Evolutionary conservation across 768 basidiomycete genomes (phyloP).

Genomic region (Gelatoporia subvermispora): DNA sequence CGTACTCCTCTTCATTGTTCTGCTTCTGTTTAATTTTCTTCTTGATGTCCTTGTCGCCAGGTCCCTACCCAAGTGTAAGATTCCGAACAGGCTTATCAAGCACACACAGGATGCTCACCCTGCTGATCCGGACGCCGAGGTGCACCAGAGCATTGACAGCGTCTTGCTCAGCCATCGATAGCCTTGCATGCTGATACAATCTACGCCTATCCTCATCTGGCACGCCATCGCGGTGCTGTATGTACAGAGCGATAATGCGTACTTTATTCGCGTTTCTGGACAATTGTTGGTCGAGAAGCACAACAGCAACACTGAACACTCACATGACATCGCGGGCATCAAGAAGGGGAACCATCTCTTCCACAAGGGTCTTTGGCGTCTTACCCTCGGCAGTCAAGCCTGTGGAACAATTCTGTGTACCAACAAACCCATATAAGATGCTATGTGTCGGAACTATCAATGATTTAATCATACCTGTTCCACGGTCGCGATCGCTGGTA

Average conservation of each 20-base stretch:
- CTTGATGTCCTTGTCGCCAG: constrained; percentile 73
- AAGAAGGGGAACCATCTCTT: constrained; percentile 97
- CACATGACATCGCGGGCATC: constrained; percentile 84
- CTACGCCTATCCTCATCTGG: constrained; percentile 97
- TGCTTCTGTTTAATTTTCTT: constrained; percentile 78
- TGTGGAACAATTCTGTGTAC: constrained; percentile 83
- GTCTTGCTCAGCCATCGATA: constrained; percentile 87
- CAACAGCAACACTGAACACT: constrained; percentile 19
- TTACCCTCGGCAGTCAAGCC: constrained; percentile 90
- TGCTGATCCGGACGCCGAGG: constrained; percentile 78
- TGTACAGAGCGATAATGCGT: constrained; percentile 92
- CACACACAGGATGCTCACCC: constrained; percentile 40
- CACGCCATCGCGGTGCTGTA: constrained; percentile 92
- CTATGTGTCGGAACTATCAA: not conserved
- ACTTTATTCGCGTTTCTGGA: constrained; percentile 86
- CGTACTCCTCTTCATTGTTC: constrained; percentile 86
- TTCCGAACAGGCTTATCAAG: not conserved
- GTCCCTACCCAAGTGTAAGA: constrained; percentile 40
- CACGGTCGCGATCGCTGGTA: constrained; percentile 78
- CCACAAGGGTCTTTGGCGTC: constrained; percentile 89
- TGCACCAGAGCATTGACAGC: constrained; percentile 82
- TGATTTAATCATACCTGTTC: constrained; percentile 63
- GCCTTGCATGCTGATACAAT: constrained; percentile 89
- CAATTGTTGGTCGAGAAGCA: not conserved
- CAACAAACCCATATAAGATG: not conserved